Percentiles rank a stretch among this genome's conserved stretches.
phyloP scores from a whole-genome alignment of 129 eudicot genomes.

The Deinandra increscens region DNA sequence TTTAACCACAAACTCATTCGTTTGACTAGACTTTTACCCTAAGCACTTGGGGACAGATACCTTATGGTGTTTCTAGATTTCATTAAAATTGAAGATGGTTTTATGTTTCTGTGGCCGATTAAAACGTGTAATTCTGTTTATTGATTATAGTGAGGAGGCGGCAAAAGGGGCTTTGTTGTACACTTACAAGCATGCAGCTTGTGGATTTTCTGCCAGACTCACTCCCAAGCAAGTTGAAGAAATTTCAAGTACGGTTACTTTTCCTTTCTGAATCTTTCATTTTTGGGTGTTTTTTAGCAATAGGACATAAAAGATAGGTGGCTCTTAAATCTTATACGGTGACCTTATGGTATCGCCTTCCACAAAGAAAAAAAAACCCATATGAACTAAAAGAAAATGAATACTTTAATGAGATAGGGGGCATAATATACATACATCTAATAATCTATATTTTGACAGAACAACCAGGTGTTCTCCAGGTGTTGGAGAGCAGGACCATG shows the following conservation, averaged over 20 bases:
- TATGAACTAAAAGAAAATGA: too few species aligned
- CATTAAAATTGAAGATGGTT: neutral
- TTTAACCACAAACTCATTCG: neutral
- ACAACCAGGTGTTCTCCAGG: slow-evolving; percentile 40
- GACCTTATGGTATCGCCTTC: too few species aligned
- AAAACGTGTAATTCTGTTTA: neutral
- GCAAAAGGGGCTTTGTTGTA: slow-evolving; percentile 83
- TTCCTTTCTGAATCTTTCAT: neutral
- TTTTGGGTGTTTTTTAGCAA: too few species aligned
- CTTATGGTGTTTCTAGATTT: neutral
- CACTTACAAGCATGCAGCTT: slow-evolving; percentile 87
- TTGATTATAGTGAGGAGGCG: slow-evolving; percentile 72
- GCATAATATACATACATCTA: neutral
- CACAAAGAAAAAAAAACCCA: too few species aligned
- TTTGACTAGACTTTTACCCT: neutral
- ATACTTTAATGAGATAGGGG: neutral
- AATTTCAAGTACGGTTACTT: slow-evolving; percentile 57
- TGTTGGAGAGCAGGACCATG: slow-evolving; percentile 25
- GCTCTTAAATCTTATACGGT: too few species aligned
- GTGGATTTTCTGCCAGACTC: slow-evolving; percentile 92
- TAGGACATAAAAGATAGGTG: too few species aligned
- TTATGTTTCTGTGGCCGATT: neutral
- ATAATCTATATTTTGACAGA: slow-evolving; percentile 14
- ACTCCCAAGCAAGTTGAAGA: slow-evolving; percentile 82
- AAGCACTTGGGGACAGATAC: neutral